A percentile compares a stretch with the other conserved stretches of the same genome.
phyloP scores from a whole-genome alignment of 345 rosid species.

The Firmiana major region DNA sequence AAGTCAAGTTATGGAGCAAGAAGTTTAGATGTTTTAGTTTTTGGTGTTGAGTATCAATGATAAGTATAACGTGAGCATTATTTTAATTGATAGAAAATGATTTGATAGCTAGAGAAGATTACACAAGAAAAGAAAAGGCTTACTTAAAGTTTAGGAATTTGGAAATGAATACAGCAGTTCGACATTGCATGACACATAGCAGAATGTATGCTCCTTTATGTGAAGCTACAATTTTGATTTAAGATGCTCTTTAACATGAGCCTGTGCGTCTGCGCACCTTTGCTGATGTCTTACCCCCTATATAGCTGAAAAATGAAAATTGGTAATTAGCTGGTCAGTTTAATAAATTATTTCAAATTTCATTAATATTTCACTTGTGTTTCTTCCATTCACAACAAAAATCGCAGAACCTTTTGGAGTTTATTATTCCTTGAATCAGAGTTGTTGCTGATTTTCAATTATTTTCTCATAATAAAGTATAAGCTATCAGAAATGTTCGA shows the following conservation, averaged over 20 bases:
- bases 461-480: neutral
- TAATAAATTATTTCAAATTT: neutral
- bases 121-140: no score
- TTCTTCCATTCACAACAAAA: neutral
- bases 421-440: no score
- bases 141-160: neutral
- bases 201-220: neutral
- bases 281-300: neutral
- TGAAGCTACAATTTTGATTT: neutral
- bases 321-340: neutral
- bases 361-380: neutral
- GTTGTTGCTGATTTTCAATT: neutral
- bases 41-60: no score
- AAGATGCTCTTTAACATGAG: neutral
- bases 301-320: neutral
- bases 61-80: neutral
- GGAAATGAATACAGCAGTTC: neutral
- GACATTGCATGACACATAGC: neutral
- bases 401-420: neutral
- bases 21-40: no score
- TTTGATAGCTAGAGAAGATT: no score
- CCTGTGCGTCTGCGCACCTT: neutral
- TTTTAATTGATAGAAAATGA: neutral
- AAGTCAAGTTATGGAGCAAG: neutral
- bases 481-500: neutral